Base-by-base conservation (phyloP, 2,329 filamentous ascomycete genomes). In the Tympanopsis confertula region DNA sequence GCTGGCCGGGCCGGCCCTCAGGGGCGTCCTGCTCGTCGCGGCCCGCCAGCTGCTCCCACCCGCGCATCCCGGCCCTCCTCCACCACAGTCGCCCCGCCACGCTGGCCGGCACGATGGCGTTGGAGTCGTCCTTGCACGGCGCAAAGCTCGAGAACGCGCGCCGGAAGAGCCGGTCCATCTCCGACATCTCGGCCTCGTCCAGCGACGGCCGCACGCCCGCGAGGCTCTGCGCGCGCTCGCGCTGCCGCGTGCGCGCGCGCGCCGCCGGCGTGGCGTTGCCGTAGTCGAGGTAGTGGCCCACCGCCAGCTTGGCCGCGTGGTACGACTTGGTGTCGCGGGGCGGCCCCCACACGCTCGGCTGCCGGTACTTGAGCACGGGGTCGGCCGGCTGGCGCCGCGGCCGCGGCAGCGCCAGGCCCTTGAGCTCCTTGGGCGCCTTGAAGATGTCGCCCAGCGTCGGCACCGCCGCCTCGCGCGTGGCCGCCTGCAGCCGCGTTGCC, bases 81-180 rank as follows among this genome's bases (percentile, higher is more conserved):
- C 83, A 89, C 82, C 83, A 88, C 36, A 88, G 48, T 39, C 74
- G 73, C 38, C 77, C 75, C 41, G 83, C 74, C 36, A 76, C 68
- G 22, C 74, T 74, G 2, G 78, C 75, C 0, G 84, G 74, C 3
- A 86, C 65, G 40, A 87, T 66, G 4, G 84, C 80, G 12, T 70
- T 74, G 3, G 81, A 71, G 50, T 88, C 78, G 54, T 89, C 84
- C 47, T 74, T 79, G 37, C 72, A 77, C 0, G 84, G 84, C 4
- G 84, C 84, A 54, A 88, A 89, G 50, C 80, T 83, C 1, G 82
- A 86, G 54, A 87, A 89, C 1, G 79, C 83, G 39, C 80, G 76
- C 20, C 82, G 71, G 51, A 88, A 89, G 7, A 88, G 61, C 0
- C 78, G 70, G 46, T 88, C 83, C 58, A 86, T 74, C 52, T 82